These are phyloP conservation scores for Francoa sonchifolia DNA, from an alignment of 441 rosid species.

Conservation along the genomic window DNA sequence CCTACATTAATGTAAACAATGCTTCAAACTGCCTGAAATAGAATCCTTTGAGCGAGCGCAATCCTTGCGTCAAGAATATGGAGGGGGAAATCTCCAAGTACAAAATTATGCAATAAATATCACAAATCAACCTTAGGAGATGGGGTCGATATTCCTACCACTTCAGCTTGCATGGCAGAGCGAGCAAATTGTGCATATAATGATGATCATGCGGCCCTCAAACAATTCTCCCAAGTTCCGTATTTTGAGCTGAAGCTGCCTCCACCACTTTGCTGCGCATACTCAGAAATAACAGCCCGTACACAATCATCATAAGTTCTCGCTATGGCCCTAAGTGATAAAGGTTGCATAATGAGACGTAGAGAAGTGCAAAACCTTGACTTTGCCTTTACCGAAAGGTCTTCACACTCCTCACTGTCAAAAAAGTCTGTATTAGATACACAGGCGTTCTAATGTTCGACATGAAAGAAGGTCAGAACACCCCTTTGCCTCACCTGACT, in stretches of 20 bases:
- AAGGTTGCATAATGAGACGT: slow-evolving; percentile 56
- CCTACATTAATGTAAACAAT: too few relatives aligned
- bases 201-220: slow-evolving; percentile 43
- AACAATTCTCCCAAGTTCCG: slow-evolving; percentile 65
- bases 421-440: too few relatives aligned
- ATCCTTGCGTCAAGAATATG: too few relatives aligned
- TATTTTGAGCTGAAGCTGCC: slow-evolving; percentile 81
- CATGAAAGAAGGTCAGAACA: not conserved
- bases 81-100: too few relatives aligned
- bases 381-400: slow-evolving; percentile 56
- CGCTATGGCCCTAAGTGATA: slow-evolving; percentile 68
- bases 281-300: slow-evolving; percentile 51
- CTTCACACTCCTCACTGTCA: slow-evolving; percentile 67
- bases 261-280: slow-evolving; percentile 65
- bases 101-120: too few relatives aligned
- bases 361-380: slow-evolving; percentile 55
- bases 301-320: slow-evolving; percentile 75
- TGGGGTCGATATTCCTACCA: too few relatives aligned
- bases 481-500: slow-evolving; percentile 9
- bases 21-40: too few relatives aligned
- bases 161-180: too few relatives aligned
- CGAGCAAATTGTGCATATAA: too few relatives aligned
- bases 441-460: not conserved
- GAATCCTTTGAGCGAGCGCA: too few relatives aligned
- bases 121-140: too few relatives aligned